These are phyloP conservation scores for Cutaneotrichosporon mucoides DNA, from an alignment of 1,284 basidiomycete species.

Conservation along the genomic window DNA sequence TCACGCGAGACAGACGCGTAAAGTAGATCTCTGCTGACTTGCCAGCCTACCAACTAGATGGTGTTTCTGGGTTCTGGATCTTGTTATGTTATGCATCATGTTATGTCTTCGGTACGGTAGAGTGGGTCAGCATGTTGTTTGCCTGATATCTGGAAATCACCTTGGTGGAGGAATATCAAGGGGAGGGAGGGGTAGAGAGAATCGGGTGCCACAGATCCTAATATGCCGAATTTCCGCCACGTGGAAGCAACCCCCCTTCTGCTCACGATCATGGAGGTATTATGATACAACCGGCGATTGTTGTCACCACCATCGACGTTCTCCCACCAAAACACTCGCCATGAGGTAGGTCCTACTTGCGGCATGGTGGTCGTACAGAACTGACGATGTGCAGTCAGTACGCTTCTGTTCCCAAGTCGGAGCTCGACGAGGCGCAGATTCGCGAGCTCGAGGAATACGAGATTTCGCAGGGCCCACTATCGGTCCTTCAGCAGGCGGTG, in stretches of 20 bases:
- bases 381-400: slow-evolving; percentile 67
- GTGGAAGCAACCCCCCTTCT: not conserved
- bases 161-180: too few species aligned
- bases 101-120: not conserved
- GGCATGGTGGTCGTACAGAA: not conserved
- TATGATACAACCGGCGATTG: not conserved
- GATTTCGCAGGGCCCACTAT: slow-evolving; percentile 93
- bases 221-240: slow-evolving; percentile 7
- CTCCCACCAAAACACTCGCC: not conserved
- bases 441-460: slow-evolving; percentile 94
- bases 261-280: too few species aligned
- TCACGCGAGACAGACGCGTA: too few species aligned
- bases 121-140: too few species aligned
- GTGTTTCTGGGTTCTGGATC: not conserved
- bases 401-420: slow-evolving; percentile 92
- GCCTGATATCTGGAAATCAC: too few species aligned
- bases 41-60: slow-evolving; percentile 13
- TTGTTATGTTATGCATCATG: slow-evolving; percentile 1
- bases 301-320: not conserved
- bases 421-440: slow-evolving; percentile 94
- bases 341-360: slow-evolving; percentile 1
- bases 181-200: too few species aligned
- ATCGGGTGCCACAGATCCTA: not conserved
- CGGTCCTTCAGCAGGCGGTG: slow-evolving; percentile 96
- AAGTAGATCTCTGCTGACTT: too few species aligned